Evolutionary conservation across 331 rosid species (phyloP).

Genomic region (Saraca asoca): DNA sequence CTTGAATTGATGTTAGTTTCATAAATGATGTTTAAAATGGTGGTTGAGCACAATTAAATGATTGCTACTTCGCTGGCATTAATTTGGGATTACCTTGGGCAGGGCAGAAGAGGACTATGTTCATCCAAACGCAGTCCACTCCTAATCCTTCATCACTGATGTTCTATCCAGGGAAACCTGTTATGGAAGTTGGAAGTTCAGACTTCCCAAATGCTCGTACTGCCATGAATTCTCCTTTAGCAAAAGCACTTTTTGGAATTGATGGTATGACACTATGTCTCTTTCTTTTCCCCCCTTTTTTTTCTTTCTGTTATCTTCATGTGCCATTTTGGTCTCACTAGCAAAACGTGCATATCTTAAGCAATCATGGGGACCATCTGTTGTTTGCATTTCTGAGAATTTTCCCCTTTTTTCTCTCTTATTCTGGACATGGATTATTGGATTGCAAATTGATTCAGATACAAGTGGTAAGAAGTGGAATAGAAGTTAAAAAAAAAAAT

Average conservation of each 20-base stretch:
- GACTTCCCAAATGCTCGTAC: slow-evolving; percentile 90
- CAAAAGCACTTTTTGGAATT: slow-evolving; percentile 71
- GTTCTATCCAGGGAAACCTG: slow-evolving; percentile 68
- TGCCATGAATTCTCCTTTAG: slow-evolving; percentile 81
- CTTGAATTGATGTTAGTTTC: not conserved
- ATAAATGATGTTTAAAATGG: not conserved
- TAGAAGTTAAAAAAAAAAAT: not conserved
- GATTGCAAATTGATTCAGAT: not conserved
- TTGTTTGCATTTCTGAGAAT: not conserved
- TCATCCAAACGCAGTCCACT: slow-evolving; percentile 69
- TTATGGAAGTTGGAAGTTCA: slow-evolving; percentile 94
- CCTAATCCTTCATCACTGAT: slow-evolving; percentile 71
- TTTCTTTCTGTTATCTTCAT: no score
- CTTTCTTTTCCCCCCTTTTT: not conserved
- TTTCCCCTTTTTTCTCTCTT: no score
- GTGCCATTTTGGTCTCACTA: not conserved
- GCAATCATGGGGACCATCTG: not conserved
- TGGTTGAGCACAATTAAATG: not conserved
- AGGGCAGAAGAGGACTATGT: slow-evolving; percentile 73
- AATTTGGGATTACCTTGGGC: slow-evolving; percentile 14
- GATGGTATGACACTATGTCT: no score
- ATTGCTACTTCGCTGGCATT: not conserved
- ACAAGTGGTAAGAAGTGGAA: not conserved
- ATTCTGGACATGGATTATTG: no score
- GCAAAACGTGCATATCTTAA: not conserved